These are phyloP conservation scores for Vitis rupestris DNA, from an alignment of 164 flowering plant species.

Conservation along the genomic window DNA sequence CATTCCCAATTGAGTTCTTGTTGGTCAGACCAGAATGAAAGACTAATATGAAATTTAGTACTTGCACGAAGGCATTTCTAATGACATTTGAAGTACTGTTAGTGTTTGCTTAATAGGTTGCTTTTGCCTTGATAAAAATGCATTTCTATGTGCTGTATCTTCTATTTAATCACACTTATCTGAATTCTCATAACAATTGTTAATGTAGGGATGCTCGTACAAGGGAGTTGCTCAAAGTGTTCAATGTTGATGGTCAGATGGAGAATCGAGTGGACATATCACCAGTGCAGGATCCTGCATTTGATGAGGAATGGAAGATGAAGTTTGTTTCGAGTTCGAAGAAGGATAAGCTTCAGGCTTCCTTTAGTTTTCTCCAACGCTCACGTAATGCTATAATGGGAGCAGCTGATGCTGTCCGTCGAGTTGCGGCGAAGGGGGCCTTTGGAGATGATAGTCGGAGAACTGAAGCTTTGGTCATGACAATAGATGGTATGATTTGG, in stretches of 20 bases:
- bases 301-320: constrained; percentile 73
- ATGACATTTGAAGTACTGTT: no score
- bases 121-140: no score
- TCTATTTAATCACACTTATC: no score
- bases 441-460: constrained; percentile 72
- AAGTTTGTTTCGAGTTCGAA: constrained; percentile 55
- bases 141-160: no score
- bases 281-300: constrained; percentile 38
- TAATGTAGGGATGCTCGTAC: constrained; percentile 86
- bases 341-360: constrained; percentile 69
- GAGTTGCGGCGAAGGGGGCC: constrained; percentile 74
- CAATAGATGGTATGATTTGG: constrained; percentile 85
- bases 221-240: constrained; percentile 79
- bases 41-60: no score
- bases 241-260: constrained; percentile 81
- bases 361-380: constrained; percentile 69
- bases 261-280: constrained; percentile 69
- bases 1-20: no score
- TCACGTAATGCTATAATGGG: constrained; percentile 96
- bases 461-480: constrained; percentile 64
- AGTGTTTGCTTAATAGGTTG: no score
- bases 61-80: no score
- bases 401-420: constrained; percentile 97
- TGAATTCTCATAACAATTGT: constrained; percentile 7
- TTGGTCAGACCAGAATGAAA: no score